Evolutionary conservation across 2,329 filamentous ascomycete genomes (phyloP).

Genomic region (Beauveria brongniartii): DNA sequence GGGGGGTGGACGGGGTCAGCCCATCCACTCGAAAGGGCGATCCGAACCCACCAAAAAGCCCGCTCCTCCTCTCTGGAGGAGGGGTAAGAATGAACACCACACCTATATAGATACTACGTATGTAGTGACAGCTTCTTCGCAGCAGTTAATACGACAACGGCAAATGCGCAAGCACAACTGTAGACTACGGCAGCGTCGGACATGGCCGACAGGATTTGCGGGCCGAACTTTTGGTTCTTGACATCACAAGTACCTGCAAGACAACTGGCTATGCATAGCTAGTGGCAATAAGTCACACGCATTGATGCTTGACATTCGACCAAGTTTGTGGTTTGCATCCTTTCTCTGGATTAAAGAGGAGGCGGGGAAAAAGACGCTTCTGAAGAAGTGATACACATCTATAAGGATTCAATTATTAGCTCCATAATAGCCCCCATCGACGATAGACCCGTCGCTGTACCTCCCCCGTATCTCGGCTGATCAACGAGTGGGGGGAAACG

Average conservation of each 20-base stretch:
- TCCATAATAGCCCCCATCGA: not conserved
- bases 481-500: not conserved
- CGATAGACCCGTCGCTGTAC: not conserved
- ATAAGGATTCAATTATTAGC: not conserved
- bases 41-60: not conserved
- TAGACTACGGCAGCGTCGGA: not conserved
- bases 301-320: too few relatives aligned
- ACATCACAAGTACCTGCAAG: not conserved
- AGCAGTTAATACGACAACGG: too few relatives aligned
- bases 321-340: too few relatives aligned
- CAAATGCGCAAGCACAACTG: too few relatives aligned
- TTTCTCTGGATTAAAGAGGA: too few relatives aligned
- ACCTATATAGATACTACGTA: too few relatives aligned
- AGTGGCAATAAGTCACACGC: too few relatives aligned
- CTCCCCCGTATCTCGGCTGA: not conserved
- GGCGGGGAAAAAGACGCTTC: not conserved
- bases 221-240: not conserved
- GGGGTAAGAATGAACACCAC: too few relatives aligned
- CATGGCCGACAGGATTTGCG: not conserved
- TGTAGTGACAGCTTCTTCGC: too few relatives aligned
- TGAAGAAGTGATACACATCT: not conserved
- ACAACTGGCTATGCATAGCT: not conserved
- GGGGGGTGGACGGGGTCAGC: not conserved
- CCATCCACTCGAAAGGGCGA: not conserved
- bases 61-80: not conserved